phyloP scores from a whole-genome alignment of 2,329 filamentous ascomycete species.

The Verticillium nonalfalfae region DNA sequence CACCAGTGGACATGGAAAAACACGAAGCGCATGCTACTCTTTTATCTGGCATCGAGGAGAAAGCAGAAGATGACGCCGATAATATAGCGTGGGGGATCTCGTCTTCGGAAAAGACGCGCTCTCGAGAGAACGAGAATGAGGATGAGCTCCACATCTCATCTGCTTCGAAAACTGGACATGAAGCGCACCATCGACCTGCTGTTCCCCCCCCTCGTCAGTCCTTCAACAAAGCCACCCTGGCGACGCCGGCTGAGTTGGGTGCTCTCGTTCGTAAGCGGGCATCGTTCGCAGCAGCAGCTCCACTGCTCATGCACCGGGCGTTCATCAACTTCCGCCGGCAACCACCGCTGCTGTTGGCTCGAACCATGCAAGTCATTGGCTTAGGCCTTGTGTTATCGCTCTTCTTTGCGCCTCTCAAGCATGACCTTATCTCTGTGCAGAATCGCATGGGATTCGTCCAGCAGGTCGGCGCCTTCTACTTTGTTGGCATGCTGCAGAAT shows the following conservation, averaged over 20 bases:
- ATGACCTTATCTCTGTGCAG: slow-evolving; percentile 65
- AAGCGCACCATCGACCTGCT: slow-evolving; percentile 4
- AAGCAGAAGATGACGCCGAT: slow-evolving; percentile 15
- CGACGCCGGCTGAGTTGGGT: slow-evolving; percentile 66
- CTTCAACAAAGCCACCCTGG: slow-evolving; percentile 39
- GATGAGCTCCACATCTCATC: background rate
- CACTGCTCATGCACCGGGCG: slow-evolving; percentile 61
- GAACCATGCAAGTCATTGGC: slow-evolving; percentile 61
- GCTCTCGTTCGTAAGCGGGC: slow-evolving; percentile 58
- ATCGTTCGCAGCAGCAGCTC: slow-evolving; percentile 56
- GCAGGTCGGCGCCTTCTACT: slow-evolving; percentile 65
- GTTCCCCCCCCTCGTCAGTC: slow-evolving; percentile 28
- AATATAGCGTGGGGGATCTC: slow-evolving; percentile 8
- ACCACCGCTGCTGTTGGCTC: slow-evolving; percentile 56
- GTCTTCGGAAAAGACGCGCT: slow-evolving; percentile 1
- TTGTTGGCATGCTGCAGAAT: slow-evolving; percentile 74
- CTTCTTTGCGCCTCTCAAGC: slow-evolving; percentile 66
- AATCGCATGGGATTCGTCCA: slow-evolving; percentile 69
- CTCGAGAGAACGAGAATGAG: background rate
- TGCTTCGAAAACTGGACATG: background rate
- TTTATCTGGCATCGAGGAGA: slow-evolving; percentile 21
- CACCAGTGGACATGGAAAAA: slow-evolving; percentile 4
- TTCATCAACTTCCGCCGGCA: slow-evolving; percentile 64
- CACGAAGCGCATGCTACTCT: slow-evolving; percentile 1
- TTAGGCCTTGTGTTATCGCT: slow-evolving; percentile 57